Base-by-base conservation (phyloP, 257 asterid species). In the Ophiorrhiza pumila region DNA sequence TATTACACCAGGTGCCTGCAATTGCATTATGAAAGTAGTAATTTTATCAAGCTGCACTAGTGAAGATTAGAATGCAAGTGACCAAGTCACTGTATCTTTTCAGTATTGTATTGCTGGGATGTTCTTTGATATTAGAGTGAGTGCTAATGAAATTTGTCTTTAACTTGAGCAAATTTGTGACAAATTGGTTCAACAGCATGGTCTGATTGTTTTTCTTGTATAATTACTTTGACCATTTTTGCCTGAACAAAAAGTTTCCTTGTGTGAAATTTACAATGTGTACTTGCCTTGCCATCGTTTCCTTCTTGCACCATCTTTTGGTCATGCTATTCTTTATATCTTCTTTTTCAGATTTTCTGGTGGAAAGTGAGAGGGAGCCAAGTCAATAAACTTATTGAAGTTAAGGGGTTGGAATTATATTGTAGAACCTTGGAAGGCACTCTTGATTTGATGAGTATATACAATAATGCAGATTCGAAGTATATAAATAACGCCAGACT, bases 351-450 rank as follows among this genome's bases (percentile, higher is more conserved):
- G 96, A 74, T 84, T 91, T 71, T 80, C 83, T 62, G 49, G 80
- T 76, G 80, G 92, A 60, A 89, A 81, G 71, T 77, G 79, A 86
- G 89, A 84, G 96, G 90, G 74, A 89, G 96, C 71, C 97, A 85
- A 79, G 98, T 91, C 73, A 90, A 86, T 86, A 94, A 91, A 83
- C 82, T 85, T 74, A 78, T 89, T 78, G 96, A 94, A 86, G 87
- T 94, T 76, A 87, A 81, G 77, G 83, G 87, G 78, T 82, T 94
- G 82, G 96, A 88, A 82, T 86, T 90, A 72, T 91, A 90, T 73
- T 87, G 90, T 81, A 79, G 80, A 77, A 78, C 89, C 58, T 71
- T 72, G 66, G 80, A 71, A 81, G 82, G 81, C 74, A 66, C 76
- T 80, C 67, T 68, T 77, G 85, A 80, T 76, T 76, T 82, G 77